These are phyloP conservation scores for Areca catechu DNA, from an alignment of 176 grass and related monocot species.

Conservation along the genomic window DNA sequence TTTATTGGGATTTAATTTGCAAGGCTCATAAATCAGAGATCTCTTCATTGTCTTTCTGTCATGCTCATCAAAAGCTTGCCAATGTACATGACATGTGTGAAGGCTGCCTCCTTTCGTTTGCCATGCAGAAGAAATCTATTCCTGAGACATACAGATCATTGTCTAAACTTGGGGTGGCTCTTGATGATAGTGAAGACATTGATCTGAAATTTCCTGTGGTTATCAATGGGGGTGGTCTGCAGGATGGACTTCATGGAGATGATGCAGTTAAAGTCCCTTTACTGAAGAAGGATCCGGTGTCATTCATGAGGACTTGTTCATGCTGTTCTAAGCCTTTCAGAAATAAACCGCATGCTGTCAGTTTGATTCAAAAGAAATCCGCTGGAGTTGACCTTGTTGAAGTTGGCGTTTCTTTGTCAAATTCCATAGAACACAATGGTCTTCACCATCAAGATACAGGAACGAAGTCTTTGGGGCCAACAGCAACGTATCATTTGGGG, in stretches of 20 bases:
- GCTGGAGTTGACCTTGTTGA: neutral
- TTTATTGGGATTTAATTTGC: conserved; percentile 50
- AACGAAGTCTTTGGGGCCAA: conserved; percentile 2
- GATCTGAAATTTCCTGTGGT: neutral
- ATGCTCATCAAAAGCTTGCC: conserved; percentile 42
- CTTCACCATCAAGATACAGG: neutral
- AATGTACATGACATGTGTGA: conserved; percentile 58
- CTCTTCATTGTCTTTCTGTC: conserved; percentile 60
- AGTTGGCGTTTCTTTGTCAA: neutral
- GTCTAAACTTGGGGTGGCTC: conserved; percentile 16
- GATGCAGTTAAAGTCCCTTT: neutral
- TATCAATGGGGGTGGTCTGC: neutral
- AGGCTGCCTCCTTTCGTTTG: conserved; percentile 45
- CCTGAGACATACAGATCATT: conserved; percentile 15
- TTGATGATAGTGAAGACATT: neutral
- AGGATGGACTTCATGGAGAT: neutral
- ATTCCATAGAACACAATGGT: neutral
- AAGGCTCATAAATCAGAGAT: conserved; percentile 56
- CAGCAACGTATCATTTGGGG: neutral
- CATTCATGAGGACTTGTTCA: neutral
- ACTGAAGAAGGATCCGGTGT: neutral
- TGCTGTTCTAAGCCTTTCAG: conserved; percentile 8
- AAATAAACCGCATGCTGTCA: no score
- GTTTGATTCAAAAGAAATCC: no score
- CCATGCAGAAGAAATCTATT: conserved; percentile 13